Evolutionary conservation across 2,329 filamentous ascomycete species (phyloP), one percentile per base, ranked within the genome.

Genomic region (Scedosporium minutisporum): DNA sequence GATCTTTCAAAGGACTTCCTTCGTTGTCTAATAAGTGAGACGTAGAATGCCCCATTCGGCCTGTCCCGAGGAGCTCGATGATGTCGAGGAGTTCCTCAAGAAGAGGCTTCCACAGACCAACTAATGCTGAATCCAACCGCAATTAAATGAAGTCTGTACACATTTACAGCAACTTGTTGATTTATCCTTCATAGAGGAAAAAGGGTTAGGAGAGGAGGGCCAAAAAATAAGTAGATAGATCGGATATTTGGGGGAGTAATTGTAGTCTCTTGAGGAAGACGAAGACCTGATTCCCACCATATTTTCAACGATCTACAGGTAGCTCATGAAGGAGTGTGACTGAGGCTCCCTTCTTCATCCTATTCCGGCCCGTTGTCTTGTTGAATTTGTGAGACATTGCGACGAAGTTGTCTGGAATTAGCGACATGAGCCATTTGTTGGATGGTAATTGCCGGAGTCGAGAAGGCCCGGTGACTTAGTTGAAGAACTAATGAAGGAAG

Each of bases 1-100:
- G 2, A 23, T 25, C 58, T 21, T 14, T 23, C 41, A 10, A 25
- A 9, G 14, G n/a, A 27, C 33, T 10, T 18, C 25, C 23, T 23
- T 21, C 16, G 33, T 23, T 46, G 12, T 60, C 42, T 61, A 61
- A 61, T 44, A 18, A 21, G 14, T 29, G 23, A 27, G 4, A 12
- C 18, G 10, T 58, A 90, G 87, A 10, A 82, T 97, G 71, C 80
- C 79, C 14, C 93, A 97, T 73, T 89, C 87, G 4, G 91, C 91
- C 1, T 87, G 87, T 67, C 80, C 86, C 4, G 78, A 88, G 65
- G 93, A 97, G 77, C 85, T 97, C 62, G 84, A 95, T 65, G 89
- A 96, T 68, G 79, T 97, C 18, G 91, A 95, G 75, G 72, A 69
- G 0, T 87, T 84, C 65, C 66, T 87, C 60, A 72, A 68, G 41